Evolutionary conservation across 73 alveolate species (phyloP).

Genomic region (Tetrahymena elliotti): DNA sequence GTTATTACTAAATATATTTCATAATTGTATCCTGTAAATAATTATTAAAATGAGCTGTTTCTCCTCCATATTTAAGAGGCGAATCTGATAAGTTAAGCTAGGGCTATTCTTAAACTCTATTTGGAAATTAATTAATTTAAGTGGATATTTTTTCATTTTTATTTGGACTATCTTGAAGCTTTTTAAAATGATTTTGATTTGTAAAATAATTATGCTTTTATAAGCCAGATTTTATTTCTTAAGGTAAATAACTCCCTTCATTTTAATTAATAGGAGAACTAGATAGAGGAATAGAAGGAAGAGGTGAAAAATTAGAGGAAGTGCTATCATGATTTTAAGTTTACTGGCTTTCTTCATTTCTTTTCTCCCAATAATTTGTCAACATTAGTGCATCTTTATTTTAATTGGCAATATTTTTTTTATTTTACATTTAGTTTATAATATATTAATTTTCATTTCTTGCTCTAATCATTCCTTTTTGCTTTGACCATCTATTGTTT

Average conservation of each 20-base stretch:
- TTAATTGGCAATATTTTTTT: neutral
- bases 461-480: neutral
- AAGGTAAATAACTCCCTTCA: neutral
- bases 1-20: neutral
- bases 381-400: neutral
- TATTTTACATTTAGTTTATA: neutral
- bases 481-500: neutral
- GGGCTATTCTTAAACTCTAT: neutral
- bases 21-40: neutral
- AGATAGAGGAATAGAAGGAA: neutral
- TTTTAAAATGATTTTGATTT: neutral
- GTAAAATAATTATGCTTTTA: neutral
- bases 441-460: neutral
- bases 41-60: neutral
- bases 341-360: neutral
- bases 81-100: neutral
- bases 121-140: neutral
- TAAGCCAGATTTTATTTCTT: neutral
- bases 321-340: neutral
- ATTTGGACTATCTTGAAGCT: neutral
- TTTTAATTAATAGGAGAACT: neutral
- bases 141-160: neutral
- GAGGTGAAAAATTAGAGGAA: neutral
- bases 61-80: neutral
- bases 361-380: neutral